Evolutionary conservation across 1,284 basidiomycete genomes (phyloP).

Genomic region (Melampsora americana): DNA sequence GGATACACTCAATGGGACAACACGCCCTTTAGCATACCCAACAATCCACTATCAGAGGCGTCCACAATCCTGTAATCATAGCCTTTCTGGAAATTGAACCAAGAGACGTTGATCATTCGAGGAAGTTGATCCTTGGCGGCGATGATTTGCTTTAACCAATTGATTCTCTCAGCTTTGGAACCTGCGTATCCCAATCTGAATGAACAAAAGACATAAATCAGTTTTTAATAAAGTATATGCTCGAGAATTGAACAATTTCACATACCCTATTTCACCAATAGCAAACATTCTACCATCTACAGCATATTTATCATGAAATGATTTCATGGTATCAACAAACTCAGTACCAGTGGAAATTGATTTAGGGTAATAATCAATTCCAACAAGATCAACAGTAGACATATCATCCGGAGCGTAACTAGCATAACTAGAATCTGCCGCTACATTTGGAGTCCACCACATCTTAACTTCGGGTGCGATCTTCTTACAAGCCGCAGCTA

Average conservation of each 20-base stretch:
- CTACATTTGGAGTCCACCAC: slow-evolving; percentile 51
- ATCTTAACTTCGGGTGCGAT: slow-evolving; percentile 53
- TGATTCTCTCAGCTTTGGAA: slow-evolving; percentile 48
- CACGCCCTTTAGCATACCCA: not conserved
- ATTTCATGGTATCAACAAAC: slow-evolving; percentile 52
- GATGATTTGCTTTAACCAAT: slow-evolving; percentile 50
- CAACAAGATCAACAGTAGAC: slow-evolving; percentile 52
- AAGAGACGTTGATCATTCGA: slow-evolving; percentile 51
- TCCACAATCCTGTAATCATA: slow-evolving; percentile 48
- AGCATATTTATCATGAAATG: slow-evolving; percentile 54
- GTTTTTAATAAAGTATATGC: not conserved
- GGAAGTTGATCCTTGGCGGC: slow-evolving; percentile 49
- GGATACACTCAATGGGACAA: not conserved
- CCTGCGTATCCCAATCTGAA: slow-evolving; percentile 47
- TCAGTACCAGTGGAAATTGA: slow-evolving; percentile 45
- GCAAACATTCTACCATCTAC: slow-evolving; percentile 50
- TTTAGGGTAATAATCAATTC: slow-evolving; percentile 53
- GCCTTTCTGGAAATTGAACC: slow-evolving; percentile 52
- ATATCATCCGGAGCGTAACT: slow-evolving; percentile 51
- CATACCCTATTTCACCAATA: slow-evolving; percentile 54
- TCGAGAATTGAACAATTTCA: not conserved
- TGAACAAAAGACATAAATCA: not conserved
- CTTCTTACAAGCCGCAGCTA: slow-evolving; percentile 50
- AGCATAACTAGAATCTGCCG: slow-evolving; percentile 48
- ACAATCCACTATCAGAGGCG: not conserved